These are phyloP conservation scores for Ananas comosus DNA, from an alignment of 176 grass and related monocot species.

Conservation along the genomic window DNA sequence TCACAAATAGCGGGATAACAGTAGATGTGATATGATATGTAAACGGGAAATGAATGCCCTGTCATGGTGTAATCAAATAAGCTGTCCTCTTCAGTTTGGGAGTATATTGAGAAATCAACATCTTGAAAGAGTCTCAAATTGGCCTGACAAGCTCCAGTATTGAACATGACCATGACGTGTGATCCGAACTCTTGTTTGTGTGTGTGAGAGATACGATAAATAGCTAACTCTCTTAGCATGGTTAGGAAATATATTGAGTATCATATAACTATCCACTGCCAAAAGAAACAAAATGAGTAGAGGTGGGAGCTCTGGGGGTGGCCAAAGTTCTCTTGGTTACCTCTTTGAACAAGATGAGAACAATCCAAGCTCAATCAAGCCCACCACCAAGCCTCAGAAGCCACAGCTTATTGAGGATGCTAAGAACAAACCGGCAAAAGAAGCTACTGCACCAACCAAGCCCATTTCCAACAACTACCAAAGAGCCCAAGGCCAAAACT, in stretches of 20 bases:
- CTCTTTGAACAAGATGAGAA: constrained; percentile 60
- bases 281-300: constrained; percentile 47
- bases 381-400: neutral
- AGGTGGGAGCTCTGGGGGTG: constrained; percentile 52
- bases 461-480: constrained; percentile 31
- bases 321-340: constrained; percentile 63
- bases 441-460: constrained; percentile 16
- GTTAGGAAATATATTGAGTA: neutral
- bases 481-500: constrained; percentile 36
- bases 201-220: neutral
- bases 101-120: no score
- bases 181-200: neutral
- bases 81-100: no score
- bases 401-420: neutral
- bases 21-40: no score
- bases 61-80: no score
- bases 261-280: neutral
- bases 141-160: neutral
- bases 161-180: neutral
- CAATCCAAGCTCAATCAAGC: constrained; percentile 17
- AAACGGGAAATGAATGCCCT: no score
- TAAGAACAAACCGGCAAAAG: neutral
- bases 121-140: no score
- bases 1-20: no score
- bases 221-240: neutral